Percentiles rank a stretch among this genome's conserved stretches.
Conservation (phyloP, 2,329 filamentous ascomycete species). For the Fusarium gaditjirri region DNA sequence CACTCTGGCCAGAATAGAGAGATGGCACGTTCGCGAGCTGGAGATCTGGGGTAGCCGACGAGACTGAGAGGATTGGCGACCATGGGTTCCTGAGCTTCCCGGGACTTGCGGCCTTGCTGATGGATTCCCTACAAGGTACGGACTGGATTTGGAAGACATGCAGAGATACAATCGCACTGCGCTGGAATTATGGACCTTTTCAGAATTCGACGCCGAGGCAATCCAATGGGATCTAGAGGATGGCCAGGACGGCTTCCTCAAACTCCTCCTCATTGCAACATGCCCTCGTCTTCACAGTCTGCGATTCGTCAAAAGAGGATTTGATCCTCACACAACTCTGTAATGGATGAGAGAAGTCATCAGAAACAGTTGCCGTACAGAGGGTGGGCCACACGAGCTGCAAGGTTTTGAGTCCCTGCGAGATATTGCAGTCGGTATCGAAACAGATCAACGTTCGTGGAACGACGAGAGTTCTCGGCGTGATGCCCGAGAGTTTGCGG, state of each 20-base stretch:
- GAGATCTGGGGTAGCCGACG: constrained; percentile 32
- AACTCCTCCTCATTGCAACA: constrained; percentile 25
- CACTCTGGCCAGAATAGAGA: not conserved
- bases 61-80: constrained; percentile 22
- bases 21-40: constrained; percentile 30
- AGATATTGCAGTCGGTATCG: constrained; percentile 8
- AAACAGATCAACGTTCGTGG: rapidly evolving
- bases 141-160: not conserved
- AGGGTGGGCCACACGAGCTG: constrained; percentile 19
- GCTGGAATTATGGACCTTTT: not conserved
- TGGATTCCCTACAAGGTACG: not conserved
- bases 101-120: not conserved
- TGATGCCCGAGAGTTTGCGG: not conserved
- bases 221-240: not conserved
- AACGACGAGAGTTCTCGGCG: not conserved
- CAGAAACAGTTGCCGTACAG: not conserved
- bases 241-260: constrained; percentile 27
- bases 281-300: constrained; percentile 26
- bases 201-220: not conserved
- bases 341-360: constrained; percentile 5
- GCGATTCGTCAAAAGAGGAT: not conserved
- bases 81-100: not conserved
- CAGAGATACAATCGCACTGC: not conserved
- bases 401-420: constrained; percentile 28
- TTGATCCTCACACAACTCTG: not conserved